A percentile compares a stretch with the other conserved stretches of the same genome.
These are phyloP conservation scores for Huntiella decipiens DNA, from an alignment of 2,329 filamentous ascomycete genomes.

Conservation along the genomic window DNA sequence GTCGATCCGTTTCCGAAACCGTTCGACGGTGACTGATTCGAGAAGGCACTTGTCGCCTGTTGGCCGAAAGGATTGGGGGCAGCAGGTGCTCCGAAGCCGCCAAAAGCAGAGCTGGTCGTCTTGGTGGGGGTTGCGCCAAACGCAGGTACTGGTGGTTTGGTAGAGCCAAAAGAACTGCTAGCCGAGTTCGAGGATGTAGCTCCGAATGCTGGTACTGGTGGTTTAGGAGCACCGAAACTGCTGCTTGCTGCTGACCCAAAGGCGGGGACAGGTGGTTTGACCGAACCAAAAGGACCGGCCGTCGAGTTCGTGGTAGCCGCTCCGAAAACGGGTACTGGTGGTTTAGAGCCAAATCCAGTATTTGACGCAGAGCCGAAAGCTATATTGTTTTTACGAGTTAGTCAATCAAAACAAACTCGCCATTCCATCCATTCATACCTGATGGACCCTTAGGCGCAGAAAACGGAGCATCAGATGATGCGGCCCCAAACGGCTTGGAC, in stretches of 20 bases:
- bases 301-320: not conserved
- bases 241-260: no score
- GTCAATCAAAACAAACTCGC: not conserved
- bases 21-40: not conserved
- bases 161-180: no score
- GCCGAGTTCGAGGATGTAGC: no score
- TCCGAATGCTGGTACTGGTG: no score
- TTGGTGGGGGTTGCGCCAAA: no score
- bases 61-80: not conserved
- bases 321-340: not conserved
- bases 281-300: not conserved
- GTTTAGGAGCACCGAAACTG: no score
- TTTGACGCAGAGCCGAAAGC: not conserved
- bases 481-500: not conserved
- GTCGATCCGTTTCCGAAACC: not conserved
- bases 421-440: conserved; percentile 2
- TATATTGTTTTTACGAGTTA: not conserved
- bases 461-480: not conserved
- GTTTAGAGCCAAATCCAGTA: conserved; percentile 1
- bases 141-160: no score
- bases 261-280: no score
- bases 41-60: not conserved
- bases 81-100: not conserved
- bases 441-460: not conserved
- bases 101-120: no score